These are phyloP conservation scores for Setaria italica DNA, from an alignment of 202 grass and related monocot species.

Conservation along the genomic window DNA sequence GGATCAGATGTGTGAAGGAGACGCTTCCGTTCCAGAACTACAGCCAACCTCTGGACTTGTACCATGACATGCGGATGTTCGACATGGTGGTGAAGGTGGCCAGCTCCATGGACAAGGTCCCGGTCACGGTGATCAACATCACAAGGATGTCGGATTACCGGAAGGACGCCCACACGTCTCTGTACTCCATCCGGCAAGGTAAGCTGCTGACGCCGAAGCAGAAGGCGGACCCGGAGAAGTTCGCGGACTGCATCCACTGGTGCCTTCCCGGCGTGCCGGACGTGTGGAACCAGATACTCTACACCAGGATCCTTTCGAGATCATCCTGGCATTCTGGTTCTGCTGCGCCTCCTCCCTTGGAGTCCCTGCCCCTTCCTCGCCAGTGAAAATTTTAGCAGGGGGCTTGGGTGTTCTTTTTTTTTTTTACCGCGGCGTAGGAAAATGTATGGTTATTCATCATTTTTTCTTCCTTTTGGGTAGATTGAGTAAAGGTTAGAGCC, in stretches of 20 bases:
- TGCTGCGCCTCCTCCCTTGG: neutral
- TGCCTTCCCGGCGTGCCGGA: constrained; percentile 91
- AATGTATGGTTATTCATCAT: constrained; percentile 8
- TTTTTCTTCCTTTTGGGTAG: constrained; percentile 25
- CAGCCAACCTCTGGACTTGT: constrained; percentile 50
- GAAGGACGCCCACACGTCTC: constrained; percentile 85
- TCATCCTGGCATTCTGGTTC: neutral
- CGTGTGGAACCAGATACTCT: constrained; percentile 87
- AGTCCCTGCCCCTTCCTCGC: constrained; percentile 7
- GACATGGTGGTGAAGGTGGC: constrained; percentile 50
- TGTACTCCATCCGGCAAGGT: constrained; percentile 71
- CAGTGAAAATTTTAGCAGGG: constrained; percentile 27
- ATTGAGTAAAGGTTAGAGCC: constrained; percentile 12
- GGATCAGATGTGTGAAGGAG: constrained; percentile 75
- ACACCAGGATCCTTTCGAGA: constrained; percentile 65
- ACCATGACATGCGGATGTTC: constrained; percentile 63
- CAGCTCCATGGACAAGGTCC: constrained; percentile 53
- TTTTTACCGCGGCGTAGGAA: constrained; percentile 3
- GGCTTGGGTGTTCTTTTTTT: neutral
- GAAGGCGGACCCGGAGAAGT: constrained; percentile 61
- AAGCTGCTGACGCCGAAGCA: constrained; percentile 73
- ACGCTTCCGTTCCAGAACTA: constrained; percentile 65
- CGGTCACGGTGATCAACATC: constrained; percentile 66
- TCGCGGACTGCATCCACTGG: constrained; percentile 95
- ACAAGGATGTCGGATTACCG: constrained; percentile 86